Evolutionary conservation across 2,329 filamentous ascomycete species (phyloP).

Genomic region (Pochonia chlamydosporia): DNA sequence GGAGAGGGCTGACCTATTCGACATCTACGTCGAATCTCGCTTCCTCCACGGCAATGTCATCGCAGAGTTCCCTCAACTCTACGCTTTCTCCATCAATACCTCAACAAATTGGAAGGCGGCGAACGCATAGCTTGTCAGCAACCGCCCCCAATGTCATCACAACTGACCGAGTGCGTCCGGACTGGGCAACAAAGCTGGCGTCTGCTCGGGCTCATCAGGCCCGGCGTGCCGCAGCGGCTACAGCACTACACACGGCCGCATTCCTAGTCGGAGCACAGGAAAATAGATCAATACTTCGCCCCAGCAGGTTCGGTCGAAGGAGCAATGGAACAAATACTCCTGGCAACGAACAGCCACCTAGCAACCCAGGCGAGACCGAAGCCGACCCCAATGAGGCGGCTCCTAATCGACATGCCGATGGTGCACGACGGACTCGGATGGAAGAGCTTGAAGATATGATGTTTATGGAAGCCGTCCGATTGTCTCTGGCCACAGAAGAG

Average conservation of each 20-base stretch:
- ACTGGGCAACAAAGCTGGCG: constrained; percentile 88
- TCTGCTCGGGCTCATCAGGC: constrained; percentile 80
- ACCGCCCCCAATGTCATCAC: constrained; percentile 82
- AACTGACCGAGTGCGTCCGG: constrained; percentile 85
- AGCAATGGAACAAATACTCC: constrained; percentile 30
- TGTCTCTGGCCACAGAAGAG: constrained; percentile 89
- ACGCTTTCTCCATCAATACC: constrained; percentile 36
- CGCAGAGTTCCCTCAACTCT: constrained; percentile 72
- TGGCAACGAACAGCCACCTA: constrained; percentile 13
- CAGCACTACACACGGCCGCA: constrained; percentile 88
- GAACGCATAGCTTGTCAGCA: constrained; percentile 65
- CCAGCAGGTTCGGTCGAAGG: constrained; percentile 53
- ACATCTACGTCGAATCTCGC: constrained; percentile 32
- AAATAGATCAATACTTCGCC: constrained; percentile 38
- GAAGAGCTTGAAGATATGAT: constrained; percentile 96
- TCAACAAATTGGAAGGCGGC: constrained; percentile 33
- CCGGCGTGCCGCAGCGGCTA: constrained; percentile 83
- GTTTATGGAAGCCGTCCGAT: constrained; percentile 92
- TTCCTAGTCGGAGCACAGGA: constrained; percentile 73
- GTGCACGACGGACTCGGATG: constrained; percentile 47
- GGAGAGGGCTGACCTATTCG: constrained; percentile 71
- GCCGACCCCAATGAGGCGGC: constrained; percentile 17
- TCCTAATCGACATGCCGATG: constrained; percentile 12
- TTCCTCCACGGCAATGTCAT: constrained; percentile 71
- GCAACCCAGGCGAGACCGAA: constrained; percentile 14